Percentiles rank a stretch among this genome's conserved stretches.
These are phyloP conservation scores for Leccinum olivaceopallidum DNA, from an alignment of 768 basidiomycete genomes.

Conservation along the genomic window DNA sequence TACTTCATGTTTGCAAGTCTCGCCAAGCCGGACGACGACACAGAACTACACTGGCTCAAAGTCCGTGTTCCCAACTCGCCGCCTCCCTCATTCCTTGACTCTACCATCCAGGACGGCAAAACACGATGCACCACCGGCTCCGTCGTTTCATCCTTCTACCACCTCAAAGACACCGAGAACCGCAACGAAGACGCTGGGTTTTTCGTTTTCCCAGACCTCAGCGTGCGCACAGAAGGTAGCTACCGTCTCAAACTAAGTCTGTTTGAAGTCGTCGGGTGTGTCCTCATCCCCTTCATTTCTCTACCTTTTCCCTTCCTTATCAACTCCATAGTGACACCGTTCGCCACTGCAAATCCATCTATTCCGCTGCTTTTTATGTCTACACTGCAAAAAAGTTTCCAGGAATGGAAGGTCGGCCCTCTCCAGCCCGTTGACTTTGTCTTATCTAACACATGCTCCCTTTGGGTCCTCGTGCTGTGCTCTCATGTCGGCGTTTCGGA, in stretches of 20 bases:
- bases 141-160: too few species aligned
- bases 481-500: constrained; percentile 18
- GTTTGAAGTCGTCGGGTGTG: constrained; percentile 91
- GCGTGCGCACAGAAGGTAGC: constrained; percentile 32
- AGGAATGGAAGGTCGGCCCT: constrained; percentile 82
- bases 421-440: constrained; percentile 1
- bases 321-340: constrained; percentile 64
- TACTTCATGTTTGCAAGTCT: constrained; percentile 95
- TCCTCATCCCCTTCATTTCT: constrained; percentile 18
- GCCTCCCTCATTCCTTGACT: too few species aligned
- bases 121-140: too few species aligned
- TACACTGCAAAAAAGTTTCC: constrained; percentile 97
- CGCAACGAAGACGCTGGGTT: too few species aligned
- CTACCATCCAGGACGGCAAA: too few species aligned
- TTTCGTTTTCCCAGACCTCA: too few species aligned
- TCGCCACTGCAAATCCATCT: constrained; percentile 87
- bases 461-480: constrained; percentile 14
- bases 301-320: constrained; percentile 1
- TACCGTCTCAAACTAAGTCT: constrained; percentile 72
- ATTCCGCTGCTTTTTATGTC: constrained; percentile 88
- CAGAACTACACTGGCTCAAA: constrained; percentile 87
- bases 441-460: constrained; percentile 23
- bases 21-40: constrained; percentile 85
- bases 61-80: constrained; percentile 33
- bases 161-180: too few species aligned